Evolutionary conservation across 306 rosid genomes (phyloP).

Genomic region (Senna tora): DNA sequence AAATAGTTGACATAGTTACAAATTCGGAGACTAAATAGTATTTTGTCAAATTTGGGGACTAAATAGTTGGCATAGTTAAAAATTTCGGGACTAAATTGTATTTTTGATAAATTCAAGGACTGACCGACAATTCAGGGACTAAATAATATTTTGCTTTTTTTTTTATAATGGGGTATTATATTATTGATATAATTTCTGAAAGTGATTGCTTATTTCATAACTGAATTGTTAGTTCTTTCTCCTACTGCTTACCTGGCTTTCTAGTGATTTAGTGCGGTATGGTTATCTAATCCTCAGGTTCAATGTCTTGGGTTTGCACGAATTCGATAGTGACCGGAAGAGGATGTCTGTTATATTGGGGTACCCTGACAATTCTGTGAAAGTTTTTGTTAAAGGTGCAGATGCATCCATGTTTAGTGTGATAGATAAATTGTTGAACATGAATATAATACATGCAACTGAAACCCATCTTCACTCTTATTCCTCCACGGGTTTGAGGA

Average conservation of each 20-base stretch:
- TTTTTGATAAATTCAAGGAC: too few species aligned
- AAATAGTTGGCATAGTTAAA: too few species aligned
- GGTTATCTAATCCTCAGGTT: conserved; percentile 53
- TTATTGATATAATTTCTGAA: neutral
- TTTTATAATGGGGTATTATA: too few species aligned
- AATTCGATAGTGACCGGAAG: conserved; percentile 95
- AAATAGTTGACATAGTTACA: too few species aligned
- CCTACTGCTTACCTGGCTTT: conserved; percentile 14
- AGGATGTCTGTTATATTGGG: conserved; percentile 96
- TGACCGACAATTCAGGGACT: too few species aligned
- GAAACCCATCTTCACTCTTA: conserved; percentile 80
- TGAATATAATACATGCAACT: conserved; percentile 53
- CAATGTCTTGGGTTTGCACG: conserved; percentile 92
- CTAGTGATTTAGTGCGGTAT: conserved; percentile 16
- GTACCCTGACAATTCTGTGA: conserved; percentile 76
- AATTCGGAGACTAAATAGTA: too few species aligned
- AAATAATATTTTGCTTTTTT: too few species aligned
- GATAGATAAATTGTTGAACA: conserved; percentile 54
- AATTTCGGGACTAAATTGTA: too few species aligned
- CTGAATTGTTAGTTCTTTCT: conserved; percentile 16
- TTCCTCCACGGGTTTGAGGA: conserved; percentile 84
- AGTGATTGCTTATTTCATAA: neutral
- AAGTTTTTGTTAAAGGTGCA: conserved; percentile 91
- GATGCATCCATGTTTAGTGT: conserved; percentile 83
- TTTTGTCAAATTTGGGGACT: too few species aligned